Evolutionary conservation across 768 basidiomycete genomes (phyloP).

Genomic region (Rhizopogon vinicolor): DNA sequence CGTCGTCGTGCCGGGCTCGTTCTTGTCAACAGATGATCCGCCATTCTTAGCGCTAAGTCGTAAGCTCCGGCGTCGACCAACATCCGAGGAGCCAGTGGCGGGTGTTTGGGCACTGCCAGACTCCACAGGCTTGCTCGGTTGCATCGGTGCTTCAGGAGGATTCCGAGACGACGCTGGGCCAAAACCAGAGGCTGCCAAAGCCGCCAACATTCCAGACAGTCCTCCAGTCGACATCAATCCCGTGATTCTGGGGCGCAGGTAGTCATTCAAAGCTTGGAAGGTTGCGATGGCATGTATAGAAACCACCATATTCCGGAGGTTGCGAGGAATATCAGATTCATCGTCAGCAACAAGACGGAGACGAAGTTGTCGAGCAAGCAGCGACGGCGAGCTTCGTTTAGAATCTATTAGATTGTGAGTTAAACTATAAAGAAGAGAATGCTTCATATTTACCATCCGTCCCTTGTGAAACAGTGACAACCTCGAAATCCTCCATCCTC

Average conservation of each 20-base stretch:
- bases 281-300: conserved; percentile 99
- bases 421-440: neutral
- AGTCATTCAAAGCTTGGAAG: conserved; percentile 95
- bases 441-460: conserved; percentile 58
- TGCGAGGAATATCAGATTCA: conserved; percentile 83
- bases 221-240: conserved; percentile 62
- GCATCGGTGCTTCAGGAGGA: conserved; percentile 28
- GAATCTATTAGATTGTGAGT: conserved; percentile 51
- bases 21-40: conserved; percentile 10
- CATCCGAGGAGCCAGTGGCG: conserved; percentile 32
- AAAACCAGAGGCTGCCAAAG: conserved; percentile 75
- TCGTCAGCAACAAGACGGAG: conserved; percentile 88
- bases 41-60: conserved; percentile 72
- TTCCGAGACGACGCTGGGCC: conserved; percentile 39
- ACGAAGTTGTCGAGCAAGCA: conserved; percentile 89
- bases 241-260: conserved; percentile 85
- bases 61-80: conserved; percentile 73
- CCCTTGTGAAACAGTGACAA: conserved; percentile 81
- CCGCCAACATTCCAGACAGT: conserved; percentile 87
- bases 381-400: conserved; percentile 83
- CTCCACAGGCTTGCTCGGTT: conserved; percentile 9
- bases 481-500: conserved; percentile 93
- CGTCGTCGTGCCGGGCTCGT: conserved; percentile 11
- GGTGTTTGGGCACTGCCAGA: conserved; percentile 26
- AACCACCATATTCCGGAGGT: conserved; percentile 85